Conservation (phyloP, 352 stramenopile genomes). For the Globisporangium yorkense region DNA sequence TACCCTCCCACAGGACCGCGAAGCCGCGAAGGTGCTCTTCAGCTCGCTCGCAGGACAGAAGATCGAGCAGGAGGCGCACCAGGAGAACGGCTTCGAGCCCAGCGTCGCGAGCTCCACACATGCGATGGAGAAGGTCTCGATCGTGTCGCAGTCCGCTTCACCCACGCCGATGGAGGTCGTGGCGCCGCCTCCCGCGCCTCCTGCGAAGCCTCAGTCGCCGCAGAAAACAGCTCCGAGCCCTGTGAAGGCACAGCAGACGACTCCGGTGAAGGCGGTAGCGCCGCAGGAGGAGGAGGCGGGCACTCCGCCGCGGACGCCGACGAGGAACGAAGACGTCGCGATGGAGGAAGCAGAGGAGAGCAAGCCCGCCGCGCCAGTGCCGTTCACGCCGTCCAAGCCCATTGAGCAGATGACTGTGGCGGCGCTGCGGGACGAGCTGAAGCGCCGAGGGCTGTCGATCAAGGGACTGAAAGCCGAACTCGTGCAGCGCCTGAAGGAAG, state of each 20-base stretch:
- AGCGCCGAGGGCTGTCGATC: conserved; percentile 65
- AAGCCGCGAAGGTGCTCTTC: conserved; percentile 68
- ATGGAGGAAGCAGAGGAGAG: conserved; percentile 38
- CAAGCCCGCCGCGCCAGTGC: conserved; percentile 15
- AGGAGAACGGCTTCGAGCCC: conserved; percentile 27
- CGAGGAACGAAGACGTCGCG: conserved; percentile 27
- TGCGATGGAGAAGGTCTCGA: conserved; percentile 30
- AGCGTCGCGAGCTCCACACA: conserved; percentile 26
- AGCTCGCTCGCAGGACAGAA: conserved; percentile 67
- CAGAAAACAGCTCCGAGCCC: background rate
- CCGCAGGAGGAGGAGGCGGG: background rate
- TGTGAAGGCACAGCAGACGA: background rate
- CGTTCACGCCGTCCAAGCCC: conserved; percentile 62
- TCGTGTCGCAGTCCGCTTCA: conserved; percentile 5
- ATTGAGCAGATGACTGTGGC: conserved; percentile 76
- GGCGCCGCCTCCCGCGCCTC: conserved; percentile 24
- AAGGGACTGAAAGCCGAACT: conserved; percentile 83
- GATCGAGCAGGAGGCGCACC: conserved; percentile 46
- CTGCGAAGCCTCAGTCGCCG: background rate
- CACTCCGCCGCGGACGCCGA: conserved; percentile 2
- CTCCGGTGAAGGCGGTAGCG: background rate
- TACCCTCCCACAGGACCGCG: conserved; percentile 46
- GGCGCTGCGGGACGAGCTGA: conserved; percentile 65
- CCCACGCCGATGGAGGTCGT: conserved; percentile 15
- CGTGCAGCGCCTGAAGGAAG: conserved; percentile 75